Conservation (phyloP, 805 yeast species). For the Ogataea philodendri region DNA sequence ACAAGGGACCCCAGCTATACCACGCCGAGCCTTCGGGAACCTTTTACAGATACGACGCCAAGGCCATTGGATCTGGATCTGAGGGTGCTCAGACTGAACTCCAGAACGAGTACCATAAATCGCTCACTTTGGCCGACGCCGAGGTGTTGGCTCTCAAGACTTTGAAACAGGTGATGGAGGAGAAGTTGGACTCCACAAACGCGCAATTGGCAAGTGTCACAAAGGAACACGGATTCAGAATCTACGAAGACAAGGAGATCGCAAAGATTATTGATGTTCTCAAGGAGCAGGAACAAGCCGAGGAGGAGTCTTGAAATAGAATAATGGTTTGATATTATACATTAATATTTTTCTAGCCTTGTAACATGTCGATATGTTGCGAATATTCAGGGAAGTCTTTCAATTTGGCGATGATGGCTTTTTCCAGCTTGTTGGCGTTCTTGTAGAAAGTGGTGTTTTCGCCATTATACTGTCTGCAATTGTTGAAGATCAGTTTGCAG, state of each 20-base stretch:
- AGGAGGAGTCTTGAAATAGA: slow-evolving; percentile 16
- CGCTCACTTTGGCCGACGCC: slow-evolving; percentile 88
- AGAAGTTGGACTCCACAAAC: slow-evolving; percentile 89
- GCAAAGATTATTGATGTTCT: slow-evolving; percentile 74
- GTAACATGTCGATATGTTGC: slow-evolving; percentile 61
- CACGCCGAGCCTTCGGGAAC: slow-evolving; percentile 99
- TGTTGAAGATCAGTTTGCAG: slow-evolving; percentile 78
- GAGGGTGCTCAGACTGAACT: slow-evolving; percentile 99
- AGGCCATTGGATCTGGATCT: slow-evolving; percentile 97
- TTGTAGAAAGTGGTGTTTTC: slow-evolving; percentile 94
- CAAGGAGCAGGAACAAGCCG: slow-evolving; percentile 65
- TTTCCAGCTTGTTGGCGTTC: slow-evolving; percentile 91
- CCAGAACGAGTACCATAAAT: slow-evolving; percentile 93
- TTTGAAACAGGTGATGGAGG: slow-evolving; percentile 98
- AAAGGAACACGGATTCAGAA: slow-evolving; percentile 76
- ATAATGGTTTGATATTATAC: slow-evolving; percentile 9
- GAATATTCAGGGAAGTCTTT: slow-evolving; percentile 92
- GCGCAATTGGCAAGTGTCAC: slow-evolving; percentile 96
- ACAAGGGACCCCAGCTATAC: slow-evolving; percentile 91
- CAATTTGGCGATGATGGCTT: slow-evolving; percentile 76
- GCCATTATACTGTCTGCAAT: slow-evolving; percentile 89
- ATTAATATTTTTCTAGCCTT: slow-evolving; percentile 11
- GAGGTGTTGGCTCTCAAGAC: slow-evolving; percentile 85
- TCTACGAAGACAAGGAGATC: slow-evolving; percentile 80
- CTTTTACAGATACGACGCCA: slow-evolving; percentile 94